These are phyloP conservation scores for Selaginella moellendorffii DNA, from an alignment of 75 land plant genomes.

Conservation along the genomic window DNA sequence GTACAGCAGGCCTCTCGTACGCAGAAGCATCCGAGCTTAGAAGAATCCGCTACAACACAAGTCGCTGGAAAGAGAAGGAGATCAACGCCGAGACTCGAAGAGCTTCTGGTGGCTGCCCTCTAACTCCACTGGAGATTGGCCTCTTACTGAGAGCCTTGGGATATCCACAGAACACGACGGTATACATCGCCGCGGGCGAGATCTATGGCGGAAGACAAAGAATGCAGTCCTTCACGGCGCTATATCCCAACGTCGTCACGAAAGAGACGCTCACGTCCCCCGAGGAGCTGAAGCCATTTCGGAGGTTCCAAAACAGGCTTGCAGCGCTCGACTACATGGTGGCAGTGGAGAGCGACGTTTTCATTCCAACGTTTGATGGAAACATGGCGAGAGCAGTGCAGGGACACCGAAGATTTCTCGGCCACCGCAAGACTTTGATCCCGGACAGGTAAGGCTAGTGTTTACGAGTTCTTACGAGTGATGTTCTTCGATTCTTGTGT, in stretches of 20 bases:
- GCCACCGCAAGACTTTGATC: neutral
- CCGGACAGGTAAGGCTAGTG: neutral
- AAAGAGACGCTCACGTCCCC: neutral
- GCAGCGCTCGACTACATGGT: conserved; percentile 3
- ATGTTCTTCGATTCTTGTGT: neutral
- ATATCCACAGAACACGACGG: neutral
- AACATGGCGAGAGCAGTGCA: conserved; percentile 3
- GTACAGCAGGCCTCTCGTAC: neutral
- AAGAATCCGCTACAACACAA: neutral
- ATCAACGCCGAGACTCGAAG: neutral
- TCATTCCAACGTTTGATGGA: conserved; percentile 4
- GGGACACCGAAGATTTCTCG: conserved; percentile 1
- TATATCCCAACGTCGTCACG: conserved; percentile 2
- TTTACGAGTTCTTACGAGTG: neutral
- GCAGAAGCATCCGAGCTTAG: conserved; percentile 7
- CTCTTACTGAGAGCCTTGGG: neutral
- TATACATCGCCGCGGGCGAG: conserved; percentile 4
- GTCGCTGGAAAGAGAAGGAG: conserved; percentile 6
- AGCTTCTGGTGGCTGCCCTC: neutral
- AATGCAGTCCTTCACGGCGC: neutral
- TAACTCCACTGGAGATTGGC: conserved; percentile 7
- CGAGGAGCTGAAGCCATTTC: neutral
- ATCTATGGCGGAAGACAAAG: neutral
- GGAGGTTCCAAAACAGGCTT: neutral
- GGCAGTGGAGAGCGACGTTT: neutral